Evolutionary conservation across 192 early-diverging fungal genomes (phyloP).

Genomic region (Kappamyces sp.): DNA sequence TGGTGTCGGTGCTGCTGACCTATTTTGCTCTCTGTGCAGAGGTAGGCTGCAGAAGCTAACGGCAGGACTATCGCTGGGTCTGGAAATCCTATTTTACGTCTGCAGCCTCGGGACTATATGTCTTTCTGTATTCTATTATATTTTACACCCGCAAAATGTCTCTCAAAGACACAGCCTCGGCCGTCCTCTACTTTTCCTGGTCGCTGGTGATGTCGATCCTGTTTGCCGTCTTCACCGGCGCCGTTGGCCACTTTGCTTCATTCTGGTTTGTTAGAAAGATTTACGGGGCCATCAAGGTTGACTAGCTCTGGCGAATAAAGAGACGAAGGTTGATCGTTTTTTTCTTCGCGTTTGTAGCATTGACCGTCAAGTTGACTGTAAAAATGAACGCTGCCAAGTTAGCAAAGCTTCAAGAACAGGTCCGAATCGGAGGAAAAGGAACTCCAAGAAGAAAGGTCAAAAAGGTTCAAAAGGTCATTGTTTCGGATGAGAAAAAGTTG

Average conservation of each 20-base stretch:
- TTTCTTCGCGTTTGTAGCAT: not conserved
- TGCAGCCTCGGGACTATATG: slow-evolving; percentile 65
- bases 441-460: slow-evolving; percentile 85
- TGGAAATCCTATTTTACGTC: slow-evolving; percentile 79
- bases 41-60: slow-evolving; percentile 15
- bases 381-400: slow-evolving; percentile 77
- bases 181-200: slow-evolving; percentile 65
- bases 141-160: slow-evolving; percentile 25
- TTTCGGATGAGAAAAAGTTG: slow-evolving; percentile 93
- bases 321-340: not conserved
- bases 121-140: slow-evolving; percentile 68
- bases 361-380: not conserved
- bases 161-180: slow-evolving; percentile 37
- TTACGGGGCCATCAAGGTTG: slow-evolving; percentile 71
- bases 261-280: slow-evolving; percentile 65
- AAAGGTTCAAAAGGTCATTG: slow-evolving; percentile 74
- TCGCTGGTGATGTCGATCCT: slow-evolving; percentile 61
- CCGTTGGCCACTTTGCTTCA: slow-evolving; percentile 62
- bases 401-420: slow-evolving; percentile 80
- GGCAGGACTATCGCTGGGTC: slow-evolving; percentile 74
- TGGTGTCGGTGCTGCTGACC: slow-evolving; percentile 48
- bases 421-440: slow-evolving; percentile 89
- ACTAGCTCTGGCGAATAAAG: slow-evolving; percentile 30
- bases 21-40: slow-evolving; percentile 57
- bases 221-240: slow-evolving; percentile 62